Base-by-base conservation (phyloP, 768 basidiomycete genomes). In the Tylopilus sp. region DNA sequence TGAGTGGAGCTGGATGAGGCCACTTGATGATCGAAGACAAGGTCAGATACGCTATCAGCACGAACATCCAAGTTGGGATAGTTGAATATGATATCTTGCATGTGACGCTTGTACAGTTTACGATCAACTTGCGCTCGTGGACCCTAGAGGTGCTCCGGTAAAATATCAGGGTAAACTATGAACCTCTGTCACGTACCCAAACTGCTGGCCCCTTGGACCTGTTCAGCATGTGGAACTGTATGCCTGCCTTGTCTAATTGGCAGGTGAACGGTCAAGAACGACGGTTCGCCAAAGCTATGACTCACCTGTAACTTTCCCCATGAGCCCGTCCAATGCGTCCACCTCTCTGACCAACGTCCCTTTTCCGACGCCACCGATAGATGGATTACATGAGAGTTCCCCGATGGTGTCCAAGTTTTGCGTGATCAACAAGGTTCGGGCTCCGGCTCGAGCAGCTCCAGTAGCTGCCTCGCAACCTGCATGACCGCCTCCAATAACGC, bases 381-480 rank as follows among this genome's bases (percentile, higher is more conserved):
- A 92, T 3, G 93, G 93, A 67, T 96, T 96, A 62, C 93, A 96
- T 21, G 91, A 93, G 62, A 96, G 73, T 56, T 82, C 84, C 30
- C 93, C 93, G 42, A 96, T 82, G 0, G 85, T 92, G 45, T 88
- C 85, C 16, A 90, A 63, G 48, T 80, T 85, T 67, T 93, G 92
- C 1, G 93, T 96, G 52, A 96, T 69, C 9, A 96, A 76, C 10
- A 92, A 60, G 0, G 92, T 94, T 56, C 79, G 78, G 3, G 92
- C 92, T 2, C 93, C 92, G 0, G 86, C 81, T 41, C 93, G 77
- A 1, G 93, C 92, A 16, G 92, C 79, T 3, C 87, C 93, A 6
- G 92, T 82, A 0, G 93, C 92, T 1, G 93, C 93, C 66, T 96
- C 93, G 61, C 90, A 92, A 1, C 93, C 93, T 28, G 93, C 93